These are phyloP conservation scores for Trifolium subterraneum DNA, from an alignment of 306 rosid genomes.

Conservation along the genomic window DNA sequence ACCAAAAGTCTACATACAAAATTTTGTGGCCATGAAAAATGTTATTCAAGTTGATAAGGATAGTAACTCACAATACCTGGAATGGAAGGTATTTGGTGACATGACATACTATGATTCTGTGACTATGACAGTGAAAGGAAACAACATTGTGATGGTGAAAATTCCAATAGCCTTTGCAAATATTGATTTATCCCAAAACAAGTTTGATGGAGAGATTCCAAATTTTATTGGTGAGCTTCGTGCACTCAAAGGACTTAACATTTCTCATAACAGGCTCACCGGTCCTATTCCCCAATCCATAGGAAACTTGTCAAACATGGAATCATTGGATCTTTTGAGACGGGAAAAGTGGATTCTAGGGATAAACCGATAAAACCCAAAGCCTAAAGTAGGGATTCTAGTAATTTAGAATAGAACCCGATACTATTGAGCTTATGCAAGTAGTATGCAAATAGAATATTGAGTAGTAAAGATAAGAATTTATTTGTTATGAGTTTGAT, in stretches of 20 bases:
- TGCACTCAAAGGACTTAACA: conserved; percentile 39
- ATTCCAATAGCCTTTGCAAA: neutral
- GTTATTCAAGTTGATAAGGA: neutral
- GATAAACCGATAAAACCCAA: no score
- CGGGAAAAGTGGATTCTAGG: no score
- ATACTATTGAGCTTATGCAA: no score
- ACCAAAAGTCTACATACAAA: neutral
- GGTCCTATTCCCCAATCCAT: conserved; percentile 25
- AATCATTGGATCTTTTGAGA: conserved; percentile 53
- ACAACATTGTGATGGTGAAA: rapidly evolving
- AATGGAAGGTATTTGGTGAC: neutral
- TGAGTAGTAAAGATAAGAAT: no score
- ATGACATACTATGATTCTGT: conserved; percentile 1
- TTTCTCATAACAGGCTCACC: conserved; percentile 43
- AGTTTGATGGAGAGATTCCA: conserved; percentile 48
- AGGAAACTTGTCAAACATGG: conserved; percentile 27
- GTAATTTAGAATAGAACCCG: no score
- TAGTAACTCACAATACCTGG: neutral
- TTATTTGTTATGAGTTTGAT: no score
- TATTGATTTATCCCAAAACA: conserved; percentile 28
- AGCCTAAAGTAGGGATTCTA: no score
- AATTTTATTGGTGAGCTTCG: conserved; percentile 28
- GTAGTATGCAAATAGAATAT: no score
- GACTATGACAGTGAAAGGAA: conserved; percentile 31
- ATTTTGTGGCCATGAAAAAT: neutral